Evolutionary conservation across 148 eudicot species (phyloP).

Genomic region (Rheum nobile): DNA sequence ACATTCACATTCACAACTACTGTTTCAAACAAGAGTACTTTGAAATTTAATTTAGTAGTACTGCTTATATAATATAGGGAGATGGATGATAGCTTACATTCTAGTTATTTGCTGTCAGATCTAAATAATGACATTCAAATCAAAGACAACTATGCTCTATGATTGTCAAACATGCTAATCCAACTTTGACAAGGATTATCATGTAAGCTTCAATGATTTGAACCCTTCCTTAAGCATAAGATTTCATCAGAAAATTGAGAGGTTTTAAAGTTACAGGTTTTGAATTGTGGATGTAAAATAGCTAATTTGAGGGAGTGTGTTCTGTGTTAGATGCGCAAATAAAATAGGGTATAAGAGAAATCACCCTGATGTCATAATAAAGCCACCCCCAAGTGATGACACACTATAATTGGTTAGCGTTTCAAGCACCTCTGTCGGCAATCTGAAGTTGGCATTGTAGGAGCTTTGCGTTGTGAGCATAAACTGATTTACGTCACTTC

Average conservation of each 20-base stretch:
- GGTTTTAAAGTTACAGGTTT: neutral
- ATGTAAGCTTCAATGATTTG: neutral
- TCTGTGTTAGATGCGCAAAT: too few species aligned
- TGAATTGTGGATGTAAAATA: neutral
- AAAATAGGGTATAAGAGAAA: too few species aligned
- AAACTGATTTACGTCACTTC: too few species aligned
- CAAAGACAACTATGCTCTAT: neutral
- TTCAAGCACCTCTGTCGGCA: too few species aligned
- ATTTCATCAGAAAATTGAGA: neutral
- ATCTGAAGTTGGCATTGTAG: too few species aligned
- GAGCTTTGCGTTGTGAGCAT: too few species aligned
- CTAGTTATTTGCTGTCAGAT: conserved; percentile 1
- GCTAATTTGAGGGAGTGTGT: neutral
- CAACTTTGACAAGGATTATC: neutral
- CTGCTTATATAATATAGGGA: neutral
- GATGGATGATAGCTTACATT: neutral
- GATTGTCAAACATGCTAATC: neutral
- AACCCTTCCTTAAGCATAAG: neutral
- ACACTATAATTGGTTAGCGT: too few species aligned
- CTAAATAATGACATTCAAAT: neutral
- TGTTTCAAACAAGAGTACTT: neutral
- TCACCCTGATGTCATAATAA: too few species aligned
- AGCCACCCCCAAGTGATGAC: too few species aligned
- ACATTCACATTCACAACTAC: neutral
- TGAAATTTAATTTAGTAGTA: neutral